These are phyloP conservation scores for Diatrype stigma DNA, from an alignment of 2,329 filamentous ascomycete genomes.

Conservation along the genomic window DNA sequence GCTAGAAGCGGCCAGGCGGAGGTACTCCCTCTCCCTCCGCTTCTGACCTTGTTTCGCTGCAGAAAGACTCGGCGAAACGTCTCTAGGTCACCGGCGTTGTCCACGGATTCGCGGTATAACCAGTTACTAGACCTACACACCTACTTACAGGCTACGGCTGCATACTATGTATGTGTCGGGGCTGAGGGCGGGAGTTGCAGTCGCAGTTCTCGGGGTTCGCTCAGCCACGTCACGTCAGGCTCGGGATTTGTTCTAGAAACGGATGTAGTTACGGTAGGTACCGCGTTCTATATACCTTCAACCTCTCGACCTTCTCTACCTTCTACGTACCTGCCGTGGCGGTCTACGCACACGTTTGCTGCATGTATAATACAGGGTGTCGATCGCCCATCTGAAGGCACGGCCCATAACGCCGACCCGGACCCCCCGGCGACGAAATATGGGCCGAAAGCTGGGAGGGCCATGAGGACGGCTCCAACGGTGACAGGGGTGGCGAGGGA, in stretches of 20 bases:
- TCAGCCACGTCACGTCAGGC: neutral
- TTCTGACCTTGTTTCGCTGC: neutral
- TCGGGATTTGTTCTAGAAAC: neutral
- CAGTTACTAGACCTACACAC: no score
- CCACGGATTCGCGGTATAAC: no score
- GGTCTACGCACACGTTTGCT: no score
- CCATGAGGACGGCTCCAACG: neutral
- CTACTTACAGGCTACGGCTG: no score
- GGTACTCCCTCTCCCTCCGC: neutral
- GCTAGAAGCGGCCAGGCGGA: neutral
- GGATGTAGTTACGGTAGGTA: neutral
- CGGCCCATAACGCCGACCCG: neutral
- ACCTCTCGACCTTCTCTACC: neutral
- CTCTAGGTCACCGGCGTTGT: neutral
- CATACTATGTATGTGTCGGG: no score
- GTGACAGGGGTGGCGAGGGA: neutral
- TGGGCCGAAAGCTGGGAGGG: neutral
- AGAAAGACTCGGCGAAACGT: neutral
- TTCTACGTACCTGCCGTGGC: no score
- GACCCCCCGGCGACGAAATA: neutral
- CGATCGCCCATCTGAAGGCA: neutral
- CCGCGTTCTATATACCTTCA: neutral
- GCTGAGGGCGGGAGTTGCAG: no score
- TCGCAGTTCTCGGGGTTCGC: neutral
- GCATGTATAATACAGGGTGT: neutral